Conservation (phyloP, 2,329 filamentous ascomycete species). For the Aspergillus flavus region DNA sequence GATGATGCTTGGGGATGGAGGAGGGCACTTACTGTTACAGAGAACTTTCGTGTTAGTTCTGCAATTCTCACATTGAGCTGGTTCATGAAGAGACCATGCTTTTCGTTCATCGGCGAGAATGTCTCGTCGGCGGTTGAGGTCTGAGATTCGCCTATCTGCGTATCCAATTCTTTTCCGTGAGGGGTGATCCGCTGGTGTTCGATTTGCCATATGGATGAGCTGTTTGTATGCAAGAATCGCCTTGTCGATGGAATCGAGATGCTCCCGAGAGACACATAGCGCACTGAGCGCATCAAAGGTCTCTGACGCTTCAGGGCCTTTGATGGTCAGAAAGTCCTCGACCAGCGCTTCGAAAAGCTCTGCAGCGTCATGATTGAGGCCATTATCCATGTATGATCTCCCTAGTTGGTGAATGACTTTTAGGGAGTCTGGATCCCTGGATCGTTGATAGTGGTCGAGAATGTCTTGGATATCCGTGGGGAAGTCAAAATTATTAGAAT, state of each 20-base stretch:
- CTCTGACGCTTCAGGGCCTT: constrained; percentile 29
- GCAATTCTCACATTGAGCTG: constrained; percentile 27
- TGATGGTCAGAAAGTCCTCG: constrained; percentile 29
- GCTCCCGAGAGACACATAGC: constrained; percentile 31
- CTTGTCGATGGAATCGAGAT: constrained; percentile 32
- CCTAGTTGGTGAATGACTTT: constrained; percentile 32
- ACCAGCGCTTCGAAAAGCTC: constrained; percentile 30
- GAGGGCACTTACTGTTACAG: constrained; percentile 28
- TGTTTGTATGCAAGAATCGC: constrained; percentile 33
- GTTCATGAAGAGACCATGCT: constrained; percentile 30
- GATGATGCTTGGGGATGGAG: not conserved
- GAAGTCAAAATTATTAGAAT: constrained; percentile 33
- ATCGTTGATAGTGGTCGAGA: constrained; percentile 30
- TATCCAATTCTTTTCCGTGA: constrained; percentile 30
- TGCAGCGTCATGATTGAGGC: constrained; percentile 32
- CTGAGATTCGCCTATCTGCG: constrained; percentile 29
- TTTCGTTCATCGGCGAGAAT: constrained; percentile 28
- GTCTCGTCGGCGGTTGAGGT: constrained; percentile 30
- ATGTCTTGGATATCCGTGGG: constrained; percentile 29
- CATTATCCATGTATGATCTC: constrained; percentile 31
- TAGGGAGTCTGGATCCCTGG: constrained; percentile 26
- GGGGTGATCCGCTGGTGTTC: constrained; percentile 27
- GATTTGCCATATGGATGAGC: constrained; percentile 28
- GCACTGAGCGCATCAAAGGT: constrained; percentile 35
- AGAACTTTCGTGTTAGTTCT: constrained; percentile 23